phyloP scores from a whole-genome alignment of 73 alveolate species.

The Tetrahymena elliotti region DNA sequence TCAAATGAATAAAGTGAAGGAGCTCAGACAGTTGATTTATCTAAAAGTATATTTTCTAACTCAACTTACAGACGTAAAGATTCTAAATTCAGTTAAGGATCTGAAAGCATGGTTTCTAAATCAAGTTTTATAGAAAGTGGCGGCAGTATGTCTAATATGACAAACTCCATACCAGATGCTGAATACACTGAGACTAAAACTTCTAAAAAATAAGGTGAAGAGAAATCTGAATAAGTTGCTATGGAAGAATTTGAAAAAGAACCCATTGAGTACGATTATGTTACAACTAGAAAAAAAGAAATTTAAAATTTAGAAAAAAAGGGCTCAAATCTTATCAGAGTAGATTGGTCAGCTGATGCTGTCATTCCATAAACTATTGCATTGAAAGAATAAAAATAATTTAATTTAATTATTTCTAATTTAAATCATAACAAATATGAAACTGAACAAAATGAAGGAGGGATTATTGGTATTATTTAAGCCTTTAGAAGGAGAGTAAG shows the following conservation, averaged over 20 bases:
- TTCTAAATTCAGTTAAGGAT: background rate
- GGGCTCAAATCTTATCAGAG: background rate
- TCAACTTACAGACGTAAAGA: background rate
- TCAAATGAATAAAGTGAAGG: background rate
- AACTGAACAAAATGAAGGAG: background rate
- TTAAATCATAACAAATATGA: background rate
- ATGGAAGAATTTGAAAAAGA: background rate
- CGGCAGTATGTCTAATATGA: background rate
- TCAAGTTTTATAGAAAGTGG: background rate
- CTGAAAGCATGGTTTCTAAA: background rate
- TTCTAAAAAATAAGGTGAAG: background rate
- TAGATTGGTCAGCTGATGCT: background rate
- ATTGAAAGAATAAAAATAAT: background rate
- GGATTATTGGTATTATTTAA: background rate
- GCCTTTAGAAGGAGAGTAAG: background rate
- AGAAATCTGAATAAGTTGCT: background rate
- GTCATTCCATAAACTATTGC: background rate
- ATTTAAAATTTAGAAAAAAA: background rate
- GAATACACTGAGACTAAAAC: background rate
- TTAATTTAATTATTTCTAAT: background rate
- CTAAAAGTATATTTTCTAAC: background rate
- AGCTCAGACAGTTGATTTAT: background rate
- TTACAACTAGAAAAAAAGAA: background rate
- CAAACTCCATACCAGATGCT: background rate
- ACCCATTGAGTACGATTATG: background rate